These are phyloP conservation scores for Purpureocillium takamizusanense DNA, from an alignment of 2,329 filamentous ascomycete genomes.

Conservation along the genomic window DNA sequence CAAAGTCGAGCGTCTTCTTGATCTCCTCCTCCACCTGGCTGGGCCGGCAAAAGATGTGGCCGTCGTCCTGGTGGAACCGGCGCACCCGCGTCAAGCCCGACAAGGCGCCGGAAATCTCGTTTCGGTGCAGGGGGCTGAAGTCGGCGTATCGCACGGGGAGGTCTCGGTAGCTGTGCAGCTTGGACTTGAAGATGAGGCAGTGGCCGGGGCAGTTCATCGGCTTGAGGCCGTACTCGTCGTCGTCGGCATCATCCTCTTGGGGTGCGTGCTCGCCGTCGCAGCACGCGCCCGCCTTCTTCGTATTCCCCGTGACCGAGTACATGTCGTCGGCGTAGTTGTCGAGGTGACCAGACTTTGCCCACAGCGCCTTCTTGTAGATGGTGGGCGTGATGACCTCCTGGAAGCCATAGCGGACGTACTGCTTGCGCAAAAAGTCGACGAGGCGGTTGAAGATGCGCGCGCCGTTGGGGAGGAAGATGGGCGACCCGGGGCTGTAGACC, in stretches of 20 bases:
- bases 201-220: constrained; percentile 93
- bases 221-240: constrained; percentile 74
- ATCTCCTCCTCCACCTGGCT: constrained; percentile 70
- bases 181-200: constrained; percentile 71
- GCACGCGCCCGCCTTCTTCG: constrained; percentile 15
- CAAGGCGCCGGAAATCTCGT: constrained; percentile 74
- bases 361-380: constrained; percentile 82
- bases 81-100: constrained; percentile 77
- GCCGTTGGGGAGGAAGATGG: constrained; percentile 76
- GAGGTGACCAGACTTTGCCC: constrained; percentile 79
- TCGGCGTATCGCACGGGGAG: constrained; percentile 79
- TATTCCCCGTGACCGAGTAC: constrained; percentile 65
- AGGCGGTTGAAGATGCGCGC: constrained; percentile 77
- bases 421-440: constrained; percentile 69
- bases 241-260: constrained; percentile 46
- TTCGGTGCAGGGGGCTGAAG: constrained; percentile 79
- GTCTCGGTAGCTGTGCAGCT: constrained; percentile 67
- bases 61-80: constrained; percentile 84
- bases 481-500: constrained; percentile 73
- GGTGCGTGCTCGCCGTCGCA: constrained; percentile 20
- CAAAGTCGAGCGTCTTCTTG: constrained; percentile 62
- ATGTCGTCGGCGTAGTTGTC: constrained; percentile 89
- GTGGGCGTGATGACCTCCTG: constrained; percentile 83
- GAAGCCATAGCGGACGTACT: constrained; percentile 79
- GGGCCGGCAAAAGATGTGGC: constrained; percentile 81